Evolutionary conservation across 1,284 basidiomycete species (phyloP).

Genomic region (Binderoboletus segoi): DNA sequence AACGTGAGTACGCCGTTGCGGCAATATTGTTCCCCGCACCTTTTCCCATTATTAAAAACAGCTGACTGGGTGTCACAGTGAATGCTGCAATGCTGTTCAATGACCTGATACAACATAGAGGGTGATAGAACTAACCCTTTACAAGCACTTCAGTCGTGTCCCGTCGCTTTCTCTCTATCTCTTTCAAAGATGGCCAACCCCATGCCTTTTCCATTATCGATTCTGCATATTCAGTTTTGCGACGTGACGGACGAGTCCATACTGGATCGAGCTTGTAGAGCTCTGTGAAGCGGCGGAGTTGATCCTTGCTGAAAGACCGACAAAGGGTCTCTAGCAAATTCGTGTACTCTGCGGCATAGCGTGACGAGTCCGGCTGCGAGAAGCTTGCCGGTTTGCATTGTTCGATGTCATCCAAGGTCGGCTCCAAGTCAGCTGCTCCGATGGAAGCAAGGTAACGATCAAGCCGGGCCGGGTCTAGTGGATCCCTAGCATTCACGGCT

Average conservation of each 20-base stretch:
- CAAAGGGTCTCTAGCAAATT: slow-evolving; percentile 51
- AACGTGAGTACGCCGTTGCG: slow-evolving; percentile 4
- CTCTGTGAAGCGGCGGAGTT: slow-evolving; percentile 57
- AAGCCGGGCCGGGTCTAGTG: slow-evolving; percentile 47
- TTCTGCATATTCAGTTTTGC: slow-evolving; percentile 53
- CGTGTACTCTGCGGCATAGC: slow-evolving; percentile 58
- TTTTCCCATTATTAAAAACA: slow-evolving; percentile 74
- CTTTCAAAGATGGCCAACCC: slow-evolving; percentile 64
- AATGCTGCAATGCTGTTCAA: slow-evolving; percentile 46
- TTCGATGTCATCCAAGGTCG: slow-evolving; percentile 59
- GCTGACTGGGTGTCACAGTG: slow-evolving; percentile 55
- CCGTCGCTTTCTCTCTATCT: slow-evolving; percentile 50
- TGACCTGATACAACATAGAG: slow-evolving; percentile 6
- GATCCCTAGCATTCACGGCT: slow-evolving; percentile 18
- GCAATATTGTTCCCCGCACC: slow-evolving; percentile 43
- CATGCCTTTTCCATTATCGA: slow-evolving; percentile 65
- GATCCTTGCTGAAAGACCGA: slow-evolving; percentile 64
- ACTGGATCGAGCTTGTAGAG: slow-evolving; percentile 46
- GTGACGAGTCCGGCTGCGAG: slow-evolving; percentile 40
- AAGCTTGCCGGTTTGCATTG: slow-evolving; percentile 46
- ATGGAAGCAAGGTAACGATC: slow-evolving; percentile 59
- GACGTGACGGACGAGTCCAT: slow-evolving; percentile 34
- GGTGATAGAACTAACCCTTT: slow-evolving; percentile 44
- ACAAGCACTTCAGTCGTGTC: slow-evolving; percentile 56
- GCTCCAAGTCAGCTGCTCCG: slow-evolving; percentile 43